Base-by-base conservation (phyloP, 2,329 filamentous ascomycete genomes). In the Bipolaris gigantea region DNA sequence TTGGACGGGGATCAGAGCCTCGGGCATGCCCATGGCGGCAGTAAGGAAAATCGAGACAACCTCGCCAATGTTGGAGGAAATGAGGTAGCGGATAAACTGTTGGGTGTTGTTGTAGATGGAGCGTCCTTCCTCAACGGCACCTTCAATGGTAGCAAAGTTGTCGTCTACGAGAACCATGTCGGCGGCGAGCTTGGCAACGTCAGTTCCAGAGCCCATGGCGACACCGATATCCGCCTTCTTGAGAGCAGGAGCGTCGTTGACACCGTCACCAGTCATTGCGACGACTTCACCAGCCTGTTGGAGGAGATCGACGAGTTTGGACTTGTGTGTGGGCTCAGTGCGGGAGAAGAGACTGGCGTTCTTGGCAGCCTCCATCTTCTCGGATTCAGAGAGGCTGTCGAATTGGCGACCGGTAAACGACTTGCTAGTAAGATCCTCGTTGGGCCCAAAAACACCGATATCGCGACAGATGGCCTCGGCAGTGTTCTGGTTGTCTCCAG, bases 21-120 rank as follows among this genome's bases (percentile, higher is more conserved):
- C 95, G 18, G 94, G 94, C 91, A 99, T 96, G 62, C 95, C 95
- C 56, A 95, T 81, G 13, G 94, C 94, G 23, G 94, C 94, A 11
- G 94, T 99, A 66, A 99, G 78, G 83, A 99, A 99, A 76, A 99
- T 99, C 9, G 94, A 97, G 33, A 99, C 94, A 33, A 99, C 94
- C 76, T 99, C 94, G 68, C 94, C 95, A 63, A 99, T 99, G 80
- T 99, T 99, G 61, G 93, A 97, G 8, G 93, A 97, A 75, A 99
- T 99, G 57, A 99, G 84, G 75, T 99, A 99, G 45, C 95, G 90
- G 77, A 99, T 99, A 77, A 99, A 99, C 75, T 99, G 94, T 74
- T 99, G 94, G 5, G 94, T 99, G 82, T 99, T 99, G 87, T 94
- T 97, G 84, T 97, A 99, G 78, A 99, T 99, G 60, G 92, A 92